Evolutionary conservation across 2,329 filamentous ascomycete genomes (phyloP).

Genomic region (Colletotrichum tanaceti): DNA sequence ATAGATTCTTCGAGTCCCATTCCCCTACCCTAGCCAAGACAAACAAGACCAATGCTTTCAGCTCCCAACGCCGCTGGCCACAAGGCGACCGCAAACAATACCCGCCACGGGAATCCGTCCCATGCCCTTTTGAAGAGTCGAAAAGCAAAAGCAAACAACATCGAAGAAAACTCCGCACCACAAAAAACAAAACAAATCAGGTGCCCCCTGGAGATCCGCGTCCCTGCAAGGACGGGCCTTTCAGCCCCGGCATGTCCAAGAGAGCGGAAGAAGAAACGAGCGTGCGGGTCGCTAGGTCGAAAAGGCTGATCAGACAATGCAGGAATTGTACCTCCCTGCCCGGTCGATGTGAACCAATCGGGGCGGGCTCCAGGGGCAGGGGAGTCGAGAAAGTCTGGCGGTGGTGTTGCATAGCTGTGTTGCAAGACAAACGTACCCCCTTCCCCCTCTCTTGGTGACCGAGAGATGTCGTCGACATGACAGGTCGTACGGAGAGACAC

Average conservation of each 20-base stretch:
- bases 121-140: slow-evolving; percentile 11
- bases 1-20: background rate
- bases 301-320: slow-evolving; percentile 23
- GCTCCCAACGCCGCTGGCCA: slow-evolving; percentile 26
- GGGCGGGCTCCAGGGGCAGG: slow-evolving; percentile 15
- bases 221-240: background rate
- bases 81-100: slow-evolving; percentile 22
- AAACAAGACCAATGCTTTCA: slow-evolving; percentile 1
- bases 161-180: background rate
- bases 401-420: slow-evolving; percentile 23
- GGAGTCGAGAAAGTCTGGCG: slow-evolving; percentile 1
- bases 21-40: background rate
- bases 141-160: slow-evolving; percentile 3
- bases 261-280: slow-evolving; percentile 33
- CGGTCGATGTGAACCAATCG: slow-evolving; percentile 24
- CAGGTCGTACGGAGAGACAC: slow-evolving; percentile 17
- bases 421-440: slow-evolving; percentile 17
- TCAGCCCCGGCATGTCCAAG: slow-evolving; percentile 22
- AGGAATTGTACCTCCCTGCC: slow-evolving; percentile 17
- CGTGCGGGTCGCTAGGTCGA: slow-evolving; percentile 23
- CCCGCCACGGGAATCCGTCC: background rate
- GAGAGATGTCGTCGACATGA: slow-evolving; percentile 13
- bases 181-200: too few species aligned
- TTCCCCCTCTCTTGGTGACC: slow-evolving; percentile 10
- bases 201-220: too few species aligned